Evolutionary conservation across 345 rosid species (phyloP), one percentile per base, ranked within the genome.

Genomic region (Cardamine resedifolia): DNA sequence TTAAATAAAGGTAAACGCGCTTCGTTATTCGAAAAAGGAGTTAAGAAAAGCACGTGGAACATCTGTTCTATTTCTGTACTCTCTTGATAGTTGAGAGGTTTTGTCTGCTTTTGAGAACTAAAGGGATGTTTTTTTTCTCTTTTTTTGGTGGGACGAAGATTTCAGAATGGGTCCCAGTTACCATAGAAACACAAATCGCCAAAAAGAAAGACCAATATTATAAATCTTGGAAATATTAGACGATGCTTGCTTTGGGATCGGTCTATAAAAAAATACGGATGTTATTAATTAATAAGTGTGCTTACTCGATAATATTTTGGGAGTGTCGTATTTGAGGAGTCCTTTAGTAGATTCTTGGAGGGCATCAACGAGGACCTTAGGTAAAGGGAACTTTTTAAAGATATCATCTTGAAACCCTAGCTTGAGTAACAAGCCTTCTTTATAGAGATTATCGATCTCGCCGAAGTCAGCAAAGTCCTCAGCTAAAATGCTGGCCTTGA

Each of bases 251-350:
- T n/a, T n/a, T 19, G 26, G 16, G 28, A 64, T 7, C 9, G 15
- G 14, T 30, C 33, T 19, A 23, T 20, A 5, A 5, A 18, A 7
- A 16, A 45, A 18, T 18, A 2, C 5, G n/a, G 10, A 12, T 4
- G 51, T 14, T 24, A 10, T 21, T 2, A 11, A 10, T 60, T 6
- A 31, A 5, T 51, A 28, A 45, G 58, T 57, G 45, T 56, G 79
- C 99, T 87, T 79, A 95, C 99, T 90, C 8, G 96, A 80, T 58
- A 95, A 31, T 49, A 95, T 82, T 80, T 87, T 88, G 64, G 99
- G 99, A 10, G 84, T 88, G 77, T 88, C 90, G 67, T 78, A 95
- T 80, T 78, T 91, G 78, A 95, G 96, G 12, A 91, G 80, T 11
- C 96, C 91, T 55, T 95, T 86, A 6, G 89, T 76, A 6, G 91